These are phyloP conservation scores for Paecilomyces sp. DNA, from an alignment of 2,329 filamentous ascomycete species.

Conservation along the genomic window DNA sequence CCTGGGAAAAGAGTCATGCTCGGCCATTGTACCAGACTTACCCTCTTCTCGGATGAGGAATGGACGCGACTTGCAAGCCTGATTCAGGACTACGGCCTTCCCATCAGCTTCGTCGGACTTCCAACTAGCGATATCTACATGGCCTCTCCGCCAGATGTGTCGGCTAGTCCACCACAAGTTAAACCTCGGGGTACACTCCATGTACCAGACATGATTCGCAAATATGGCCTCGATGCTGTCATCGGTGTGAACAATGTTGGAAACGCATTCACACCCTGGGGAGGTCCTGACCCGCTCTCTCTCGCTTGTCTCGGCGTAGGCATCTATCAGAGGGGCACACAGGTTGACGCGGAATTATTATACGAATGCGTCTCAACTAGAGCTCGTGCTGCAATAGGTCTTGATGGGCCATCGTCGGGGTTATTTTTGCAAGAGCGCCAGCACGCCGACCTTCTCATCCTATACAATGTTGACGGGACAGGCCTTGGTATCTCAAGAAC, in stretches of 20 bases:
- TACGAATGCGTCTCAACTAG: constrained; percentile 47
- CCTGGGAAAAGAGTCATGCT: constrained; percentile 49
- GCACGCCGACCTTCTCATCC: constrained; percentile 15
- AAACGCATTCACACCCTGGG: constrained; percentile 67
- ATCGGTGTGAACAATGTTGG: constrained; percentile 66
- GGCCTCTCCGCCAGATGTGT: constrained; percentile 47
- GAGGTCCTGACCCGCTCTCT: constrained; percentile 57
- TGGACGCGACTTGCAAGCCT: constrained; percentile 43
- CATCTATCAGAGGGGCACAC: constrained; percentile 60
- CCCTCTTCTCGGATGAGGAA: constrained; percentile 45
- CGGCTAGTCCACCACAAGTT: not conserved
- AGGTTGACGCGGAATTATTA: constrained; percentile 50
- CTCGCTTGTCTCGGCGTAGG: constrained; percentile 58
- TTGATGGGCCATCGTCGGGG: constrained; percentile 4
- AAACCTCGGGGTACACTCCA: constrained; percentile 54
- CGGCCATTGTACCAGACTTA: constrained; percentile 63
- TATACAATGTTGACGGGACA: constrained; percentile 23
- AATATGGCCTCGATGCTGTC: constrained; percentile 51
- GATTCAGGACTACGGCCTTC: constrained; percentile 44
- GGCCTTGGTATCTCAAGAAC: constrained; percentile 19
- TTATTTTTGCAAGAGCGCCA: constrained; percentile 8
- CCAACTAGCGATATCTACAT: constrained; percentile 67
- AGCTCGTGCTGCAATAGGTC: constrained; percentile 30
- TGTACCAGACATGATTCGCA: constrained; percentile 53
- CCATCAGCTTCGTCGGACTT: constrained; percentile 60